A percentile compares a stretch with the other conserved stretches of the same genome.
phyloP scores from a whole-genome alignment of 345 rosid species.

The Physaria fendleri region DNA sequence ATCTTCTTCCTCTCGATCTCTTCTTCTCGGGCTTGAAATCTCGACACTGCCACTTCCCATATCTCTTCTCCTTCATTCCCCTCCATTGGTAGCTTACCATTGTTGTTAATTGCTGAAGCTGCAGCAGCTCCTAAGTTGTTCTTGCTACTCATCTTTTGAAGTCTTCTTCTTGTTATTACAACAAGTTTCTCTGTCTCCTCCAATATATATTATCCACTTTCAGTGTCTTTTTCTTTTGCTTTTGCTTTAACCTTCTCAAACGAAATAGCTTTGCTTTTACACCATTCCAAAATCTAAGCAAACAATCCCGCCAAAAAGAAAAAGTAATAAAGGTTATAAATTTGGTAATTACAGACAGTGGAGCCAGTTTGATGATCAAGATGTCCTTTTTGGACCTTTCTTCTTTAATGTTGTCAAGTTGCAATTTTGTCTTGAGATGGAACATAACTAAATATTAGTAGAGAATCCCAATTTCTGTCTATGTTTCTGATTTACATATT shows the following conservation, averaged over 20 bases:
- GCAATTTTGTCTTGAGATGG: not conserved
- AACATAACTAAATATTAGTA: not conserved
- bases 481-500: not conserved
- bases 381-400: slow-evolving; percentile 3
- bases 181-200: not conserved
- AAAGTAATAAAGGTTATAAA: slow-evolving; percentile 5
- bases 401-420: slow-evolving; percentile 8
- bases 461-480: not conserved
- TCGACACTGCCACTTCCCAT: slow-evolving; percentile 44
- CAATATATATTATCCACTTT: slow-evolving; percentile 14
- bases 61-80: slow-evolving; percentile 52
- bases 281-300: slow-evolving; percentile 30
- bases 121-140: slow-evolving; percentile 22
- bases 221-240: slow-evolving; percentile 11
- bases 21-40: slow-evolving; percentile 67
- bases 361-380: slow-evolving; percentile 16
- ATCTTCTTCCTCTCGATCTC: slow-evolving; percentile 73
- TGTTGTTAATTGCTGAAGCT: slow-evolving; percentile 17
- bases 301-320: slow-evolving; percentile 34
- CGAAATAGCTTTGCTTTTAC: slow-evolving; percentile 27
- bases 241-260: slow-evolving; percentile 26
- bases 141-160: slow-evolving; percentile 24
- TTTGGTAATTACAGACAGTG: not conserved
- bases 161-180: not conserved
- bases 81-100: slow-evolving; percentile 41